These are phyloP conservation scores for Quercus lobata DNA, from an alignment of 331 rosid genomes.

Conservation along the genomic window DNA sequence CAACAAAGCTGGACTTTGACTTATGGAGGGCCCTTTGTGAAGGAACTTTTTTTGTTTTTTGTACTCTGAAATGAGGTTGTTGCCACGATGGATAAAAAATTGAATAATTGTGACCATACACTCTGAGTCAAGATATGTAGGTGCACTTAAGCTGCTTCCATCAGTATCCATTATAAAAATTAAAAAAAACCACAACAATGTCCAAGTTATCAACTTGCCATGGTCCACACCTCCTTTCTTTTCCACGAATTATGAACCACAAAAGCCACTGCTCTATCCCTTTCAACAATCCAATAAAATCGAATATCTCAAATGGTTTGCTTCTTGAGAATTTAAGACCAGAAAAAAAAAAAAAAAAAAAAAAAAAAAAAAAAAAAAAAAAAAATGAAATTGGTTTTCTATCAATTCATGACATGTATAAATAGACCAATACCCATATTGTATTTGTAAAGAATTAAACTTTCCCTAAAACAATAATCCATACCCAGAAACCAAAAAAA, in stretches of 20 bases:
- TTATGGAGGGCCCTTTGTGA: constrained; percentile 29
- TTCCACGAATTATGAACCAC: constrained; percentile 18
- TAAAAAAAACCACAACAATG: background rate
- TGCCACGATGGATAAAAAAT: constrained; percentile 1
- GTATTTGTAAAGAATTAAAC: too few relatives aligned
- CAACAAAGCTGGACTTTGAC: constrained; percentile 22
- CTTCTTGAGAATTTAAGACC: constrained; percentile 1
- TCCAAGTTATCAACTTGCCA: background rate
- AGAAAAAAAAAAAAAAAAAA: too few relatives aligned
- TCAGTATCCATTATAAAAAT: background rate
- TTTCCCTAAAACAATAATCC: too few relatives aligned
- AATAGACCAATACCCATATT: background rate
- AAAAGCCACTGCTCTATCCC: constrained; percentile 3
- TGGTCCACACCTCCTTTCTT: background rate
- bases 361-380: background rate
- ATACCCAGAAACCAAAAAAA: too few relatives aligned
- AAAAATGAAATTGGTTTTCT: background rate
- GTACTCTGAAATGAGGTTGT: constrained; percentile 52
- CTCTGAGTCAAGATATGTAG: background rate
- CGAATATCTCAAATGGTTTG: background rate
- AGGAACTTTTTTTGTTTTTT: constrained; percentile 16
- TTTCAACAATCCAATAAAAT: constrained; percentile 2
- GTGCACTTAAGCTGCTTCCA: background rate
- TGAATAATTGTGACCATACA: background rate
- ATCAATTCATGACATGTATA: background rate